Evolutionary conservation across 345 rosid genomes (phyloP).

Genomic region (Trapa incisa): DNA sequence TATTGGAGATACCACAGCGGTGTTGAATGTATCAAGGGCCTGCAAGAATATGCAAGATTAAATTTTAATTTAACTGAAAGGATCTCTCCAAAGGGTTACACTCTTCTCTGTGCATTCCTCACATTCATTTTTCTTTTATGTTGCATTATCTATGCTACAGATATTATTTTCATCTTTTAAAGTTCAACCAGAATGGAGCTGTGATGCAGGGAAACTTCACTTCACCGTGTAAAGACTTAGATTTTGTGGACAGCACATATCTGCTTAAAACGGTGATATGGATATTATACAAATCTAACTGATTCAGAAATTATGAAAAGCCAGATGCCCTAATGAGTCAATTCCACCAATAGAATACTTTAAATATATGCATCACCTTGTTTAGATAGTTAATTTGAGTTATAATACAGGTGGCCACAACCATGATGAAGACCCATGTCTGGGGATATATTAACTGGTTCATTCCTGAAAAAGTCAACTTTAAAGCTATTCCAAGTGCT

Average conservation of each 20-base stretch:
- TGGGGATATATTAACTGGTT: constrained; percentile 64
- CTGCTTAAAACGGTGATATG: background rate
- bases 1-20: constrained; percentile 86
- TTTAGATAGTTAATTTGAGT: constrained; percentile 71
- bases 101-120: background rate
- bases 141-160: background rate
- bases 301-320: background rate
- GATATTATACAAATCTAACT: background rate
- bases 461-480: constrained; percentile 57
- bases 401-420: constrained; percentile 51
- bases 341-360: background rate
- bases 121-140: background rate
- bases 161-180: background rate
- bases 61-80: constrained; percentile 1
- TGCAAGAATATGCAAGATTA: constrained; percentile 18
- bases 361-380: constrained; percentile 31
- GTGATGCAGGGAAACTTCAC: background rate
- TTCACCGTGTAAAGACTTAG: background rate
- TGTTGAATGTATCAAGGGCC: constrained; percentile 92
- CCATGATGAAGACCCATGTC: constrained; percentile 51
- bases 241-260: background rate
- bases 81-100: background rate
- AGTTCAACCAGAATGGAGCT: background rate
- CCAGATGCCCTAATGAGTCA: background rate
- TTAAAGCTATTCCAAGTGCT: constrained; percentile 68